Evolutionary conservation across 331 rosid species (phyloP).

Genomic region (Acacia concinna): DNA sequence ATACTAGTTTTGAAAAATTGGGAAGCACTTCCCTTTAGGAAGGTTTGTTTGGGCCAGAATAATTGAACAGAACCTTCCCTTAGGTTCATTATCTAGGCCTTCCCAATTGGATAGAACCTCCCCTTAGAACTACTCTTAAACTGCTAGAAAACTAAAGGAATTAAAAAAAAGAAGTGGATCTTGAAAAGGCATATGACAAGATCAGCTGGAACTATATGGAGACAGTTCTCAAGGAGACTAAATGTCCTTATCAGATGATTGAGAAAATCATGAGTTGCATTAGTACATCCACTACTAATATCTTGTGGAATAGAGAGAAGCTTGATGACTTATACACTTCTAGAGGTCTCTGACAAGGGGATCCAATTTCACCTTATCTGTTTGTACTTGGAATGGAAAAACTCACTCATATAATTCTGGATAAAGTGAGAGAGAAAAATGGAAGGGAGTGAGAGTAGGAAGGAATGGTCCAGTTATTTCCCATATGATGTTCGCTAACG

Average conservation of each 20-base stretch:
- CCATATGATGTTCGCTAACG: not conserved
- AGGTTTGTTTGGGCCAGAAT: no score
- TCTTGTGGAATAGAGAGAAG: no score
- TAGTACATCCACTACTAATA: rapidly evolving
- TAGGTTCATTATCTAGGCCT: no score
- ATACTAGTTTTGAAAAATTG: no score
- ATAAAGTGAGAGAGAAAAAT: not conserved
- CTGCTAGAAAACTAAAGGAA: no score
- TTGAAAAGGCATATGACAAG: not conserved
- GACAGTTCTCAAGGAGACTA: no score
- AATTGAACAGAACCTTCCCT: no score
- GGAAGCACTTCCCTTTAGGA: no score
- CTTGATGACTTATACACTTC: not conserved
- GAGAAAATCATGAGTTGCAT: not conserved
- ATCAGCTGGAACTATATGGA: not conserved
- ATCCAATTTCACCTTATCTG: not conserved
- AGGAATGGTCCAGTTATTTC: not conserved
- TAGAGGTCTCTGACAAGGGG: not conserved
- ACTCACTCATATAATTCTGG: not conserved
- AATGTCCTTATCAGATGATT: no score
- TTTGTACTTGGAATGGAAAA: not conserved
- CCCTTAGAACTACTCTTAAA: no score
- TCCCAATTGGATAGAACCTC: no score
- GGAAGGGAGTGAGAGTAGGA: not conserved
- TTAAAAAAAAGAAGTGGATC: no score